These are phyloP conservation scores for Hypholoma sublateritium DNA, from an alignment of 768 basidiomycete genomes.

Conservation along the genomic window DNA sequence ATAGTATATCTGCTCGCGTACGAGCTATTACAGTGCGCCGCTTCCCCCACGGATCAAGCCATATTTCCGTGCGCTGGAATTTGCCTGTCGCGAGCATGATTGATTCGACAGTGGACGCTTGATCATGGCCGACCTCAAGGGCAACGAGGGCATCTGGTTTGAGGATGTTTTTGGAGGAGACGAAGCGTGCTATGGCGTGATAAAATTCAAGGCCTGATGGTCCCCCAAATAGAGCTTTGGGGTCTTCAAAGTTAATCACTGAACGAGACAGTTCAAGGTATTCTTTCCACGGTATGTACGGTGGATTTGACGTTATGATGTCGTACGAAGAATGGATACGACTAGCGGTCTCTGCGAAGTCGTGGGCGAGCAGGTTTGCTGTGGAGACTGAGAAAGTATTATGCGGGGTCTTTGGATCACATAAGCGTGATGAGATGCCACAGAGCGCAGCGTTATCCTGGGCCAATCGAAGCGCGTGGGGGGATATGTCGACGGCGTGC, in stretches of 20 bases:
- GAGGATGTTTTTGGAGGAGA: slow-evolving; percentile 53
- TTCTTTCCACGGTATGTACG: slow-evolving; percentile 75
- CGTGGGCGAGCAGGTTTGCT: slow-evolving; percentile 44
- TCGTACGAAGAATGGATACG: slow-evolving; percentile 57
- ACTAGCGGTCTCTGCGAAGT: slow-evolving; percentile 35
- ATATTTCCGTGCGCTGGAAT: slow-evolving; percentile 57
- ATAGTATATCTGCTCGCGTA: slow-evolving; percentile 23
- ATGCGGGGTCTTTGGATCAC: slow-evolving; percentile 18
- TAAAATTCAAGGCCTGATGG: slow-evolving; percentile 63
- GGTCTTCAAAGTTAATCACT: slow-evolving; percentile 81
- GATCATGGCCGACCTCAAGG: slow-evolving; percentile 77
- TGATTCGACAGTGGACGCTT: slow-evolving; percentile 59
- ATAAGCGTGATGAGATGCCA: slow-evolving; percentile 30
- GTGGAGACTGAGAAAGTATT: slow-evolving; percentile 42
- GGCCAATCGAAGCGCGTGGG: slow-evolving; percentile 54
- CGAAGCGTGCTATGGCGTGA: slow-evolving; percentile 63
- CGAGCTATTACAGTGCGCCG: slow-evolving; percentile 69
- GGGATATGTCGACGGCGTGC: slow-evolving; percentile 68
- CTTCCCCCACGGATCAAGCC: slow-evolving; percentile 80
- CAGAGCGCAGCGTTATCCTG: slow-evolving; percentile 47
- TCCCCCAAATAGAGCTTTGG: slow-evolving; percentile 78
- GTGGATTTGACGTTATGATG: slow-evolving; percentile 82
- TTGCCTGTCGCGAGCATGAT: slow-evolving; percentile 53
- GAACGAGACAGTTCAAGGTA: slow-evolving; percentile 64
- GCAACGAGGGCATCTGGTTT: slow-evolving; percentile 56